Percentiles rank a stretch among this genome's conserved stretches.
phyloP scores from a whole-genome alignment of 2,329 filamentous ascomycete genomes.

The Colletotrichum lindemuthianum region DNA sequence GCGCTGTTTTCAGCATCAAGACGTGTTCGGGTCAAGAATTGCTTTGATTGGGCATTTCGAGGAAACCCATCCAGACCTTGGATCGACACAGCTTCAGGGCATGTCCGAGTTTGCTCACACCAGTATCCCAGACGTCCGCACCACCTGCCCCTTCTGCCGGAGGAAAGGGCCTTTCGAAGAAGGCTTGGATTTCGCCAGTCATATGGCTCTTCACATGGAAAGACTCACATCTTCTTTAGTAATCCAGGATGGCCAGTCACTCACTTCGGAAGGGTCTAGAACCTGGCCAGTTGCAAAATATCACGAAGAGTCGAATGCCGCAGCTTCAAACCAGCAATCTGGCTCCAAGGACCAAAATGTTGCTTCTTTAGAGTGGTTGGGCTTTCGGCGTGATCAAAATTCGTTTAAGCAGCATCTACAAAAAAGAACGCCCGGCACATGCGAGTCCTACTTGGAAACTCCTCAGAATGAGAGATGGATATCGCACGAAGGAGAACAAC shows the following conservation, averaged over 20 bases:
- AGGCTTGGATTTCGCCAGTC: background rate
- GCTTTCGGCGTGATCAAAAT: background rate
- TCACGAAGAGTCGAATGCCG: no score
- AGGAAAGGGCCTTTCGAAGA: background rate
- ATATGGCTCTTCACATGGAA: constrained; percentile 22
- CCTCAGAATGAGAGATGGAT: background rate
- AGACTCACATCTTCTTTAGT: no score
- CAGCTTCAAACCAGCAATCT: no score
- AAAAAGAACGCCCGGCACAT: background rate
- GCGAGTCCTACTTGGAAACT: background rate
- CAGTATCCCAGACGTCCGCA: background rate
- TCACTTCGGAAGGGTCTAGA: no score
- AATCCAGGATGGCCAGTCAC: no score
- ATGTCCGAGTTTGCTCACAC: background rate
- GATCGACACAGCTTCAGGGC: background rate
- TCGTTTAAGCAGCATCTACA: background rate
- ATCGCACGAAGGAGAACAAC: background rate
- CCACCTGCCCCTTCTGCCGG: background rate
- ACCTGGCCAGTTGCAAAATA: no score
- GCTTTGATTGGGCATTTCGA: background rate
- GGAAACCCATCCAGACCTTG: background rate
- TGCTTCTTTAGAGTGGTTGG: no score
- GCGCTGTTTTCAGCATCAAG: constrained; percentile 14
- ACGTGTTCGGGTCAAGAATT: background rate
- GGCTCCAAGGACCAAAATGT: no score